A percentile compares a stretch with the other conserved stretches of the same genome.
phyloP scores from a whole-genome alignment of 345 rosid genomes.

The Dovyalis caffra region DNA sequence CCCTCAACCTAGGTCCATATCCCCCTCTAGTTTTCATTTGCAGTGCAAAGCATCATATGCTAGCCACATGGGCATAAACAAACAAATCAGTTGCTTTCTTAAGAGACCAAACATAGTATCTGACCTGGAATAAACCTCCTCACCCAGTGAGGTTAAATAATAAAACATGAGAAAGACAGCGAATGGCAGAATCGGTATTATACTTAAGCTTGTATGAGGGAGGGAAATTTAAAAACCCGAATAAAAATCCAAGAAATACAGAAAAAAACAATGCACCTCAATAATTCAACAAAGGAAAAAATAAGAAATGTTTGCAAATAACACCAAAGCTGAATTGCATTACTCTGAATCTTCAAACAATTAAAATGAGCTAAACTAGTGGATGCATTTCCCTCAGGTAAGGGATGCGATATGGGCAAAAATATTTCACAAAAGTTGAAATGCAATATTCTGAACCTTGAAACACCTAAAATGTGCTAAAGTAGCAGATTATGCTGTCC shows the following conservation, averaged over 20 bases:
- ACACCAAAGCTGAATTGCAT: not conserved
- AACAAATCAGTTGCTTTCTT: not conserved
- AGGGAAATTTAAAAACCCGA: not conserved
- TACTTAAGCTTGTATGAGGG: not conserved
- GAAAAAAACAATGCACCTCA: not conserved
- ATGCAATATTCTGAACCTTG: too few species aligned
- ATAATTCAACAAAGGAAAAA: not conserved
- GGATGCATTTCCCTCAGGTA: too few species aligned
- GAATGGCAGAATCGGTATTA: not conserved
- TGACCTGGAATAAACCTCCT: not conserved
- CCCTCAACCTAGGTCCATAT: slow-evolving; percentile 1
- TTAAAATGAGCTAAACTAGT: not conserved
- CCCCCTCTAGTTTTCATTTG: not conserved
- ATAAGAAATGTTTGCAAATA: not conserved
- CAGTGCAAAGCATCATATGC: not conserved
- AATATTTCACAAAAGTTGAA: too few species aligned
- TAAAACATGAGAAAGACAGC: not conserved
- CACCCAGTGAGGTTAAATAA: not conserved
- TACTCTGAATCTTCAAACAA: not conserved
- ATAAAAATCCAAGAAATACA: not conserved
- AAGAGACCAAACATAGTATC: not conserved
- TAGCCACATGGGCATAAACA: not conserved
- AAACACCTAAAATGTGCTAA: too few species aligned
- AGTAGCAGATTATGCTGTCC: too few species aligned
- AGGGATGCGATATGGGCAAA: too few species aligned